Percentiles rank a stretch among this genome's conserved stretches.
phyloP scores from a whole-genome alignment of 2,329 filamentous ascomycete species.

The Emmonsia crescens region DNA sequence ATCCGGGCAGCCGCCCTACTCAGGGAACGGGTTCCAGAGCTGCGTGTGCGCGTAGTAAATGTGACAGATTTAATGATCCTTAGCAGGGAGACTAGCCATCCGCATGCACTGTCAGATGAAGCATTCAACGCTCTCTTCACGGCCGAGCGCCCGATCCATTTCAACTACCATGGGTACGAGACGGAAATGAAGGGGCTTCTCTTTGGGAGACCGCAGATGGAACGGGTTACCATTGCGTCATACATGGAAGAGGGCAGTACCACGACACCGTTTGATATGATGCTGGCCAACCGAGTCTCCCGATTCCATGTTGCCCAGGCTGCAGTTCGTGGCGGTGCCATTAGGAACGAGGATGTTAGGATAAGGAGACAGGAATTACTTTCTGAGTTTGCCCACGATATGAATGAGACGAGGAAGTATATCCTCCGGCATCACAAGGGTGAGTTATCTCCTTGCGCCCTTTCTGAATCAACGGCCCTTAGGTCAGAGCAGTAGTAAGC shows the following conservation, averaged over 20 bases:
- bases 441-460: conserved; percentile 21
- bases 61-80: conserved; percentile 58
- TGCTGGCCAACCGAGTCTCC: conserved; percentile 51
- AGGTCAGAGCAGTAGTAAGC: not conserved
- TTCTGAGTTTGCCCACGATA: conserved; percentile 39
- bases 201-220: conserved; percentile 44
- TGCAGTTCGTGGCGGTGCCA: conserved; percentile 41
- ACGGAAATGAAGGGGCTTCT: conserved; percentile 51
- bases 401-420: conserved; percentile 42
- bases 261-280: conserved; percentile 60
- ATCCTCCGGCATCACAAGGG: conserved; percentile 45
- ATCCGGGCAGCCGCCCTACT: conserved; percentile 50
- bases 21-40: conserved; percentile 37
- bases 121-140: conserved; percentile 50
- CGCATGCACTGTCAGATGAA: conserved; percentile 44
- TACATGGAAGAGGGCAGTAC: conserved; percentile 57
- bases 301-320: conserved; percentile 49
- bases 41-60: conserved; percentile 53
- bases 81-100: conserved; percentile 44
- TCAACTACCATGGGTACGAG: conserved; percentile 59
- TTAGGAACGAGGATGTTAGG: conserved; percentile 39
- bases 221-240: conserved; percentile 46
- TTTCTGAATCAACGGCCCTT: conserved; percentile 4
- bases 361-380: conserved; percentile 37
- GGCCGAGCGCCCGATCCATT: conserved; percentile 43